Evolutionary conservation across 768 basidiomycete species (phyloP), one percentile per base, ranked within the genome.

Genomic region (Pulveroboletus sp.): DNA sequence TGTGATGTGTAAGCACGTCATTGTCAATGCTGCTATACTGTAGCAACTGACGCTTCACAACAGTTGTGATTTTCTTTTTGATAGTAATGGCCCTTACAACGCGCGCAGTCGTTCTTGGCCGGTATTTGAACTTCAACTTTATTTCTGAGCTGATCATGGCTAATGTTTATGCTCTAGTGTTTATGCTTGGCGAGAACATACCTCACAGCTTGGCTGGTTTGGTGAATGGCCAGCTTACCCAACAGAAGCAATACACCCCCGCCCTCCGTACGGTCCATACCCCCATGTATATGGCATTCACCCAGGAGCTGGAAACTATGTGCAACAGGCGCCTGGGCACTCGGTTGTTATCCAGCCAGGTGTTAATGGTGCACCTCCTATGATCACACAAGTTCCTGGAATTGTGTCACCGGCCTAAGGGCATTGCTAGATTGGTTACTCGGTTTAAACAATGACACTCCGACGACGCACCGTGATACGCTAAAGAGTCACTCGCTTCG

Each of bases 161-260:
- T 56, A 20, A 54, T 24, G 5, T 35, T 32, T 34, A 14, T 17
- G 27, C 35, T 31, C 24, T 31, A 65, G 64, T 10, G 32, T 48
- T 37, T 67, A 62, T 29, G 70, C 66, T 12, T 72, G 69, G 70
- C 48, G 51, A 21, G 57, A 63, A 50, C 59, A 67, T 49, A 68
- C 74, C 51, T 56, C 66, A 72, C 85, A 89, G 55, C 74, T 90
- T 10, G 84, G 83, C 2, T 90, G 88, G 88, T 90, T 84, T 58
- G 80, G 80, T 40, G 82, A 90, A 71, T 71, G 72, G 55, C 85
- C 85, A 20, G 84, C 83, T 33, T 84, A 80, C 60, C 66, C 66
- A 39, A 56, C 49, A 6, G 68, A 68, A 43, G 40, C 53, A 16
- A 3, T 59, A 20, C 52, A 56, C 37, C 61, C 53, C 35, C 65